Percentiles rank a stretch among this genome's conserved stretches.
phyloP scores from a whole-genome alignment of 768 basidiomycete genomes.

The Tulasnella sp. region DNA sequence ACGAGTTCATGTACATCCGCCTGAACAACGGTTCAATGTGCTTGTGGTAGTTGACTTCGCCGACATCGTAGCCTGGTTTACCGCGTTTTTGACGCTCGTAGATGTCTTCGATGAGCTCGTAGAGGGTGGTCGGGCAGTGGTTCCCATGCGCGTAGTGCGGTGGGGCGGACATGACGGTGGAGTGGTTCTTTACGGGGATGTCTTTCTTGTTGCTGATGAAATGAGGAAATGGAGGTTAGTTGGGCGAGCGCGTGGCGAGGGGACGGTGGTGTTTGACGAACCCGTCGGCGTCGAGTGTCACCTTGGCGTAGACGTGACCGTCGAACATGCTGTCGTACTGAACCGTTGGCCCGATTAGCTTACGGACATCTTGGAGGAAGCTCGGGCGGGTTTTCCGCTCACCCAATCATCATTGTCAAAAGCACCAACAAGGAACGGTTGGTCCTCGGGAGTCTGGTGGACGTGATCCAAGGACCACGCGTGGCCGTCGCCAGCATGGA shows the following conservation, averaged over 20 bases:
- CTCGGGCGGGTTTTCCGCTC: neutral
- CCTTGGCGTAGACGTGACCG: slow-evolving; percentile 23
- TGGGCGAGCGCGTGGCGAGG: too few relatives aligned
- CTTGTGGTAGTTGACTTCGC: neutral
- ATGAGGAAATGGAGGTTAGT: too few relatives aligned
- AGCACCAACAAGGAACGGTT: slow-evolving; percentile 20
- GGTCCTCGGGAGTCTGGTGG: slow-evolving; percentile 4
- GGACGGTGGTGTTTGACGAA: too few relatives aligned
- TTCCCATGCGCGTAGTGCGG: neutral
- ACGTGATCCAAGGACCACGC: slow-evolving; percentile 17
- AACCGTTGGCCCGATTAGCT: slow-evolving; percentile 18
- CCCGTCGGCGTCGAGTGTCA: slow-evolving; percentile 13
- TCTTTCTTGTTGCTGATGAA: too few relatives aligned
- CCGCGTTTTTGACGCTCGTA: slow-evolving; percentile 2
- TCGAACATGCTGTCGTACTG: slow-evolving; percentile 28
- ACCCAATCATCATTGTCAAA: slow-evolving; percentile 22
- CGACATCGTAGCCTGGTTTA: neutral
- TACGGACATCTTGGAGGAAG: too few relatives aligned
- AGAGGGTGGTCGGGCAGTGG: slow-evolving; percentile 4
- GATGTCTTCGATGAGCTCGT: slow-evolving; percentile 10
- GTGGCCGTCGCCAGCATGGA: slow-evolving; percentile 24
- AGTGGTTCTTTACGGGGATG: neutral
- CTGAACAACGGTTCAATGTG: neutral
- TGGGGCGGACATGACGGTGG: neutral
- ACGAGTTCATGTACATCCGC: neutral